These are phyloP conservation scores for Bacterosira constricta DNA, from an alignment of 108 stramenopile genomes.

Conservation along the genomic window DNA sequence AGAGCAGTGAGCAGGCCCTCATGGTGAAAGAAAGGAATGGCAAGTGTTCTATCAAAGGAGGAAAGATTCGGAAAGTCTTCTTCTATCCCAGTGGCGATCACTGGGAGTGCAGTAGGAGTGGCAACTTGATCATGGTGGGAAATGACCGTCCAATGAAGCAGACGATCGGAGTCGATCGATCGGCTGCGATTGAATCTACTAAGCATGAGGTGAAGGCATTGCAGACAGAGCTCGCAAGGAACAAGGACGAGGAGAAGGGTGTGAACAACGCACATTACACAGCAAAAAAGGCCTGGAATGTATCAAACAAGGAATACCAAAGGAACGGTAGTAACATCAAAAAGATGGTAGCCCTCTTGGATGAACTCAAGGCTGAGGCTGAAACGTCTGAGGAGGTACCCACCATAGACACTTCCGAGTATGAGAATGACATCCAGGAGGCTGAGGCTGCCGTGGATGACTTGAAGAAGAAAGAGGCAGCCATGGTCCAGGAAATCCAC, in stretches of 20 bases:
- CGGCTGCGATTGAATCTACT: conserved; percentile 62
- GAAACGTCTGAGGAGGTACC: conserved; percentile 59
- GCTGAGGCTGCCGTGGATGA: conserved; percentile 57
- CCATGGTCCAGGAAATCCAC: conserved; percentile 49
- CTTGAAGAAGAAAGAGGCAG: conserved; percentile 42
- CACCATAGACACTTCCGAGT: conserved; percentile 73
- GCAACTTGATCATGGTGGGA: conserved; percentile 47
- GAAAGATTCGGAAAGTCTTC: conserved; percentile 68
- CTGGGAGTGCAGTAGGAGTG: conserved; percentile 65
- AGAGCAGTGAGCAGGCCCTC: conserved; percentile 60
- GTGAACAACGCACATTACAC: conserved; percentile 27
- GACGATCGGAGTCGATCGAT: conserved; percentile 77
- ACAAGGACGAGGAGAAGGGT: conserved; percentile 47
- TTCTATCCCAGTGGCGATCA: conserved; percentile 77
- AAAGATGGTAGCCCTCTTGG: conserved; percentile 25
- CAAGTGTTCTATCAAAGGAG: conserved; percentile 51
- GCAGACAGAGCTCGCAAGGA: conserved; percentile 68
- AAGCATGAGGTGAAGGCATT: conserved; percentile 54
- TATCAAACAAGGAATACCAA: conserved; percentile 42
- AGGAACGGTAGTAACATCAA: conserved; percentile 47
- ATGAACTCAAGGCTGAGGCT: conserved; percentile 51
- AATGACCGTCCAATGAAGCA: conserved; percentile 55
- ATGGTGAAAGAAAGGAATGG: conserved; percentile 51
- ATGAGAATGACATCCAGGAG: conserved; percentile 65
- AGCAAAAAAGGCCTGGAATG: conserved; percentile 30